Evolutionary conservation across 148 eudicot genomes (phyloP).

Genomic region (Oxyria digyna): DNA sequence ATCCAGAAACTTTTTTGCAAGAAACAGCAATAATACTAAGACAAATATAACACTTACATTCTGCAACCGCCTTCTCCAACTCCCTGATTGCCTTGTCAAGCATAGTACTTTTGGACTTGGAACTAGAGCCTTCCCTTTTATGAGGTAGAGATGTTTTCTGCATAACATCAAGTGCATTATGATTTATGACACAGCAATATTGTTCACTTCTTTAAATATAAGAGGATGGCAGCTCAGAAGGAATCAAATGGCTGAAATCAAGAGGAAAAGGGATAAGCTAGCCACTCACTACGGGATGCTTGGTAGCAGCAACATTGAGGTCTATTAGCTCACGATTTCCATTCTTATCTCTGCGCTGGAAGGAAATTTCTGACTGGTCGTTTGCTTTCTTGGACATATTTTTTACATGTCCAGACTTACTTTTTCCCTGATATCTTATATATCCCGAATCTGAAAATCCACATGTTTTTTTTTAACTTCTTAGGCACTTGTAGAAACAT

Average conservation of each 20-base stretch:
- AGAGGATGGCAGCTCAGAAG: neutral
- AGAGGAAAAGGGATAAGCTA: slow-evolving; percentile 19
- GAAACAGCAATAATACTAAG: neutral
- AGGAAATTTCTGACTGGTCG: slow-evolving; percentile 26
- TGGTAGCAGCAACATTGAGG: slow-evolving; percentile 47
- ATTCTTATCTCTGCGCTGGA: slow-evolving; percentile 46
- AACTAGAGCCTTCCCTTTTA: slow-evolving; percentile 65
- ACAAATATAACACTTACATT: slow-evolving; percentile 41
- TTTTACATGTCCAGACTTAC: slow-evolving; percentile 26
- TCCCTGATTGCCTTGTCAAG: slow-evolving; percentile 88
- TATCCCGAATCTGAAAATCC: slow-evolving; percentile 21
- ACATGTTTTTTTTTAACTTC: slow-evolving; percentile 38
- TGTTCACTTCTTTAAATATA: neutral
- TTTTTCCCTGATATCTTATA: slow-evolving; percentile 31
- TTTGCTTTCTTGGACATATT: slow-evolving; percentile 23
- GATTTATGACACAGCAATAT: neutral
- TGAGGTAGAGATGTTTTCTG: slow-evolving; percentile 48
- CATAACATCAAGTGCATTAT: slow-evolving; percentile 8
- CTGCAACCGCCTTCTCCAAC: slow-evolving; percentile 88
- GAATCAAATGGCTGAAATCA: slow-evolving; percentile 4
- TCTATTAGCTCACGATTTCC: slow-evolving; percentile 48
- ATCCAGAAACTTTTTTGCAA: slow-evolving; percentile 7
- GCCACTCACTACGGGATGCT: slow-evolving; percentile 53
- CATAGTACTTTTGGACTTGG: slow-evolving; percentile 48
- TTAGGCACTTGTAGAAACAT: slow-evolving; percentile 16